Percentiles rank a stretch among this genome's conserved stretches.
Evolutionary conservation across 176 grass and related monocot genomes (phyloP).

Genomic region (Dendrocalamus sinicus): DNA sequence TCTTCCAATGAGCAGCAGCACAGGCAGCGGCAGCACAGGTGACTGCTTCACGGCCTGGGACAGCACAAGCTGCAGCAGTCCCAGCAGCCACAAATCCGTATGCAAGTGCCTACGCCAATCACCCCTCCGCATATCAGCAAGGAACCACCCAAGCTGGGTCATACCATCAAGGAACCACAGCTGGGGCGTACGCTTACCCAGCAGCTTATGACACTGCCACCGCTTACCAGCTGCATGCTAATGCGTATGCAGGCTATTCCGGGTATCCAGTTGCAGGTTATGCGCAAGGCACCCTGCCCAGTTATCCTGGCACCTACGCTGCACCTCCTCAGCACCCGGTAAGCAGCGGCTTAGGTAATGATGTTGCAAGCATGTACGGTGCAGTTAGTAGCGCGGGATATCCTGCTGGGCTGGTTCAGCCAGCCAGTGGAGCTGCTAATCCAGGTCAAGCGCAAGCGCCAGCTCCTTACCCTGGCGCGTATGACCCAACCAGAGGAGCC

Average conservation of each 20-base stretch:
- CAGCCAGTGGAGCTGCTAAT: slow-evolving; percentile 26
- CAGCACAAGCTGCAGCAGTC: slow-evolving; percentile 41
- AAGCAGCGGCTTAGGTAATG: slow-evolving; percentile 14
- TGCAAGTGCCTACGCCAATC: slow-evolving; percentile 53
- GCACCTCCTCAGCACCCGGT: slow-evolving; percentile 46
- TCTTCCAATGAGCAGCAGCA: slow-evolving; percentile 30
- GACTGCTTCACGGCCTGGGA: slow-evolving; percentile 47
- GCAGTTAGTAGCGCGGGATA: slow-evolving; percentile 38
- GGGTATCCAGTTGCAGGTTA: slow-evolving; percentile 60
- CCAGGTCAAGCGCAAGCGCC: slow-evolving; percentile 28
- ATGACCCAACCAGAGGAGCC: slow-evolving; percentile 34
- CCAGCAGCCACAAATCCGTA: slow-evolving; percentile 52
- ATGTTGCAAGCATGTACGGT: slow-evolving; percentile 34
- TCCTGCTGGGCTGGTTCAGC: slow-evolving; percentile 44
- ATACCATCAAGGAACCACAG: slow-evolving; percentile 38
- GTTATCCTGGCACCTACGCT: slow-evolving; percentile 51
- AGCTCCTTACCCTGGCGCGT: slow-evolving; percentile 25
- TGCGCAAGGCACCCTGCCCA: slow-evolving; percentile 34
- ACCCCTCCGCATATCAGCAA: slow-evolving; percentile 50
- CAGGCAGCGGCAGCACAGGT: background rate
- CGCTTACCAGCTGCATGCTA: slow-evolving; percentile 52
- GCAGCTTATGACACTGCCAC: slow-evolving; percentile 38
- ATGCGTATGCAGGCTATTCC: slow-evolving; percentile 44
- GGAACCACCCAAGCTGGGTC: slow-evolving; percentile 26
- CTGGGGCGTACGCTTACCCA: slow-evolving; percentile 41